Evolutionary conservation across 139 green algal species (phyloP).

Genomic region (Micractinium conductrix): DNA sequence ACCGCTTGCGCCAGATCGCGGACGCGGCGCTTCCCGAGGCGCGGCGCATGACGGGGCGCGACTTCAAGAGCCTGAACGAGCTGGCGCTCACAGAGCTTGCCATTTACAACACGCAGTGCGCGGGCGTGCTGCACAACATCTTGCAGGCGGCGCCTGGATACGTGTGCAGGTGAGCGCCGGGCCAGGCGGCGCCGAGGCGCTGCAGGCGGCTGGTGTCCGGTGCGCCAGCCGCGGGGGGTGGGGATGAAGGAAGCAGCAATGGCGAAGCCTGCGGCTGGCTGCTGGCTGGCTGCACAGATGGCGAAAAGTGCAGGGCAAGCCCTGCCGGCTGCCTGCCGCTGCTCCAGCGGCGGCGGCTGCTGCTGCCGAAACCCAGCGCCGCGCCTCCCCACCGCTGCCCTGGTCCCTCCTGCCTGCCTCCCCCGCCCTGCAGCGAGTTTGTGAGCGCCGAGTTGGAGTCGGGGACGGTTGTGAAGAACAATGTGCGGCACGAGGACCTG

Average conservation of each 20-base stretch:
- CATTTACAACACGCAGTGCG: slow-evolving; percentile 36
- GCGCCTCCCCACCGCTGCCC: neutral
- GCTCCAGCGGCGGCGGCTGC: too few relatives aligned
- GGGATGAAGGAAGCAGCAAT: too few relatives aligned
- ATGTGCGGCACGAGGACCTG: slow-evolving; percentile 29
- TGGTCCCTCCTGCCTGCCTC: neutral
- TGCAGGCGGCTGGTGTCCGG: too few relatives aligned
- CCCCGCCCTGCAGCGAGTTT: slow-evolving; percentile 19
- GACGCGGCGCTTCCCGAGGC: slow-evolving; percentile 13
- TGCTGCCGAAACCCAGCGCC: too few relatives aligned
- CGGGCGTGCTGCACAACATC: slow-evolving; percentile 16
- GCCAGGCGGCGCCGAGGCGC: too few relatives aligned
- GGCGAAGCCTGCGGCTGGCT: too few relatives aligned
- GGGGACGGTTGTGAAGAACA: neutral
- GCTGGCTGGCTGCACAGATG: too few relatives aligned
- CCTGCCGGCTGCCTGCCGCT: too few relatives aligned
- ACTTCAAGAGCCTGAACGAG: slow-evolving; percentile 13
- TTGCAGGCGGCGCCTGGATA: slow-evolving; percentile 6
- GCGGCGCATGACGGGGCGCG: neutral
- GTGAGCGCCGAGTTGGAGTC: neutral
- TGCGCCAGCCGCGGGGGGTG: too few relatives aligned
- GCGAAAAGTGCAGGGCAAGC: too few relatives aligned
- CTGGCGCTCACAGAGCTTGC: neutral
- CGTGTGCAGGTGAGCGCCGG: slow-evolving; percentile 19
- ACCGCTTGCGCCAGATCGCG: slow-evolving; percentile 18